Evolutionary conservation across 2,329 filamentous ascomycete species (phyloP).

Genomic region (Phialophora verrucosa): DNA sequence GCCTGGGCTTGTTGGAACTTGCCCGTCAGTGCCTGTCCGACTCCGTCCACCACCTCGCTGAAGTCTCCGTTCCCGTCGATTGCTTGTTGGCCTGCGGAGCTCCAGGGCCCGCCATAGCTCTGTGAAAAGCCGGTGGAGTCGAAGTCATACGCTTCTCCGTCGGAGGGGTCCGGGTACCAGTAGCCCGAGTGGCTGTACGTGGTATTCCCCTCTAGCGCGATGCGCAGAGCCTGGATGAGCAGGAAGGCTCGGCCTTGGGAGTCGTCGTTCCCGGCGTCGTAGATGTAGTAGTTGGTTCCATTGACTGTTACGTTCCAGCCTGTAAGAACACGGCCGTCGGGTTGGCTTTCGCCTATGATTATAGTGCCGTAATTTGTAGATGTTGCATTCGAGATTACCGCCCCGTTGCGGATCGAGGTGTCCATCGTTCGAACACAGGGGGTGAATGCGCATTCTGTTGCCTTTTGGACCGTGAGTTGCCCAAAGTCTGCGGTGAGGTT

Average conservation of each 20-base stretch:
- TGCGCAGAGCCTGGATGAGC: constrained; percentile 26
- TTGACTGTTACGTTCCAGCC: constrained; percentile 38
- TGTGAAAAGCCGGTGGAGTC: constrained; percentile 20
- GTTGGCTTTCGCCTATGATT: constrained; percentile 8
- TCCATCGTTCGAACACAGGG: constrained; percentile 27
- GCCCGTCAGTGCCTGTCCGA: constrained; percentile 27
- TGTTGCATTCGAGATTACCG: constrained; percentile 1
- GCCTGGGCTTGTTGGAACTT: constrained; percentile 24
- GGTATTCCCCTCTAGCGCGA: constrained; percentile 29
- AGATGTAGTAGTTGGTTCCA: constrained; percentile 44
- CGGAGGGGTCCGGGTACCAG: constrained; percentile 23
- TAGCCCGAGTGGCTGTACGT: constrained; percentile 24
- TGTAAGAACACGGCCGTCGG: constrained; percentile 15
- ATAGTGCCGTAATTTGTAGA: constrained; percentile 21
- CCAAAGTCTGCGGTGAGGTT: constrained; percentile 16
- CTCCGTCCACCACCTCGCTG: constrained; percentile 17
- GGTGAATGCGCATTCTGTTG: constrained; percentile 25
- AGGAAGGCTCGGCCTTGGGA: constrained; percentile 21
- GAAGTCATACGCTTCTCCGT: constrained; percentile 15
- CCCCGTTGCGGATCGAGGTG: constrained; percentile 14
- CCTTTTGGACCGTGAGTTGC: constrained; percentile 9
- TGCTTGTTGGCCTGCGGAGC: constrained; percentile 28
- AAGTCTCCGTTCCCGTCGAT: constrained; percentile 28
- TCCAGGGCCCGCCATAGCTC: constrained; percentile 15
- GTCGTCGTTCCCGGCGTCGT: constrained; percentile 26